These are phyloP conservation scores for Eucalyptus leucophloia DNA, from an alignment of 345 rosid species.

Conservation along the genomic window DNA sequence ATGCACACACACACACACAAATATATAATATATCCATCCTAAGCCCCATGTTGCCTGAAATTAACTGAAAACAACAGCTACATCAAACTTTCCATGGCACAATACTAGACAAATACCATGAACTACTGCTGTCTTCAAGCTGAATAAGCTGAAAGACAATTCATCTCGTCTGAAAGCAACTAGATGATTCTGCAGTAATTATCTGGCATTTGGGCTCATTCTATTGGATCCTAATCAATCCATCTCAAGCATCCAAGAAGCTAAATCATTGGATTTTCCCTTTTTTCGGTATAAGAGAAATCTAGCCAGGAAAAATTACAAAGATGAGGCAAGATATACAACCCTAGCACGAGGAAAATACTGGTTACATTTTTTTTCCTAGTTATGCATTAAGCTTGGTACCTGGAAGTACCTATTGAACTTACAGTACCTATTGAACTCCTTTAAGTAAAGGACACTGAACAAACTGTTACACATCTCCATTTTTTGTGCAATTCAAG, in stretches of 20 bases:
- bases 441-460: background rate
- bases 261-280: background rate
- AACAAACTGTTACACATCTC: background rate
- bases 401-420: background rate
- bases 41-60: background rate
- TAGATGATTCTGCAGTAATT: background rate
- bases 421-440: background rate
- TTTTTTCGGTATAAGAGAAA: background rate
- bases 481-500: background rate
- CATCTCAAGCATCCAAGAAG: background rate
- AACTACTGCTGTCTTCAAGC: background rate
- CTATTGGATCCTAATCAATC: background rate
- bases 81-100: background rate
- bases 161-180: background rate
- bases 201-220: background rate
- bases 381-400: background rate
- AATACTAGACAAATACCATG: background rate
- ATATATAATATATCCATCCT: background rate
- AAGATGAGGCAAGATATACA: background rate
- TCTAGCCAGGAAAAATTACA: background rate
- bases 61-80: background rate
- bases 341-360: background rate
- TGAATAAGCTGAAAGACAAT: background rate
- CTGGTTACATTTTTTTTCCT: background rate
- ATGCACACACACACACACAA: background rate